Evolutionary conservation across 2,329 filamentous ascomycete species (phyloP).

Genomic region (Seiridium unicorne): DNA sequence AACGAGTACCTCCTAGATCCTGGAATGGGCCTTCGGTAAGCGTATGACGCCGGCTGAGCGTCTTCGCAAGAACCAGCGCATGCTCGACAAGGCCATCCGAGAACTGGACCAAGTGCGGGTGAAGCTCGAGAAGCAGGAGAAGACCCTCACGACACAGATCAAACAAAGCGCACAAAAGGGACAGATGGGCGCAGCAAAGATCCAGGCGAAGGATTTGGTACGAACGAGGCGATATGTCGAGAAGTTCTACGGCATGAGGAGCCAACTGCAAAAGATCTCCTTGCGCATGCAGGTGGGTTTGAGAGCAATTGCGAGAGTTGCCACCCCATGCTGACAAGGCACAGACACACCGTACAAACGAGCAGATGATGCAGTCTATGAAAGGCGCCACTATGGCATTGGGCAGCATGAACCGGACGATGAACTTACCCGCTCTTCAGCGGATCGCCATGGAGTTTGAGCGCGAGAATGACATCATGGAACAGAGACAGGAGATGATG

Average conservation of each 20-base stretch:
- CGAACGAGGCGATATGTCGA: conserved; percentile 91
- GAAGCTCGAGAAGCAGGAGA: conserved; percentile 98
- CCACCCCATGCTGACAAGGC: background rate
- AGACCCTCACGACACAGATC: conserved; percentile 93
- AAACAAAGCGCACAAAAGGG: conserved; percentile 98
- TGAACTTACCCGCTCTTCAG: conserved; percentile 94
- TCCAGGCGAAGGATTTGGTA: conserved; percentile 96
- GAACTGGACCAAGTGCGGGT: conserved; percentile 93
- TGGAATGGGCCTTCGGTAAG: conserved; percentile 99
- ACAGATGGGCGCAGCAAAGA: conserved; percentile 97
- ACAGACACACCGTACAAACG: conserved; percentile 94
- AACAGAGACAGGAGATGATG: conserved; percentile 99
- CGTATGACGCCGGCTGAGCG: conserved; percentile 96
- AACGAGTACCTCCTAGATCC: conserved; percentile 60
- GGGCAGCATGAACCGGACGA: conserved; percentile 94
- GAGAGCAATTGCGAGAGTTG: background rate
- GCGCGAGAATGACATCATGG: conserved; percentile 98
- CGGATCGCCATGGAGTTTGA: conserved; percentile 99
- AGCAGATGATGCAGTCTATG: conserved; percentile 99
- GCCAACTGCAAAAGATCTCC: conserved; percentile 93
- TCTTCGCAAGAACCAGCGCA: conserved; percentile 89
- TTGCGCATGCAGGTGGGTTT: conserved; percentile 79
- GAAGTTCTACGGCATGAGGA: conserved; percentile 98
- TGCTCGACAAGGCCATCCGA: conserved; percentile 94
- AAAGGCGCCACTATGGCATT: conserved; percentile 92